Percentiles rank a stretch among this genome's conserved stretches.
Evolutionary conservation across 1,139 yeast species (phyloP).

Genomic region (Saccharomyces hybrid): DNA sequence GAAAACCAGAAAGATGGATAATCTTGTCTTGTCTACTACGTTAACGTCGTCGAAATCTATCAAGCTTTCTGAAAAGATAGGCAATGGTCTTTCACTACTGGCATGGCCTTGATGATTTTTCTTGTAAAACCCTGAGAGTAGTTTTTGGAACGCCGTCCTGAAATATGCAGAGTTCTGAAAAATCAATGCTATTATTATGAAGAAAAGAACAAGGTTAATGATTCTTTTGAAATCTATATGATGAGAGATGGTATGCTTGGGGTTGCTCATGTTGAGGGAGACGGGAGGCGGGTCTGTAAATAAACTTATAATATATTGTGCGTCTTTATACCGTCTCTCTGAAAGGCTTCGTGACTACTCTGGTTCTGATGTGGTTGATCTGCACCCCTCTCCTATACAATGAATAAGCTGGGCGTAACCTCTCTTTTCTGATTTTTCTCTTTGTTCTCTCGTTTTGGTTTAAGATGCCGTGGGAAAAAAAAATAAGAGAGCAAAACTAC

Average conservation of each 20-base stretch:
- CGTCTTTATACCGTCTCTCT: too few relatives aligned
- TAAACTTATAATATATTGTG: too few relatives aligned
- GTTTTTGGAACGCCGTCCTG: neutral
- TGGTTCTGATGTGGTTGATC: too few relatives aligned
- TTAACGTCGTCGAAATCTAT: constrained; percentile 4
- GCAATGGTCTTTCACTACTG: neutral
- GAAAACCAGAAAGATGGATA: neutral
- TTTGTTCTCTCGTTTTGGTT: too few relatives aligned
- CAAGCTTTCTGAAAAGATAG: constrained; percentile 3
- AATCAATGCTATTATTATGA: neutral
- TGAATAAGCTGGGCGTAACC: too few relatives aligned
- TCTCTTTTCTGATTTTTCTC: too few relatives aligned
- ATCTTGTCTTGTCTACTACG: neutral
- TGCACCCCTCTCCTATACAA: too few relatives aligned
- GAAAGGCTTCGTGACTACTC: too few relatives aligned
- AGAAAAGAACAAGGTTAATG: neutral
- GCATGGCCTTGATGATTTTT: neutral
- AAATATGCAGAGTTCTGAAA: neutral
- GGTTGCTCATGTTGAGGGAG: neutral
- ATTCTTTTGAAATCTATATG: neutral
- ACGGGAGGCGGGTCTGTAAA: neutral
- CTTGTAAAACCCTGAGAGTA: neutral
- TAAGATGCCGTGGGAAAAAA: too few relatives aligned
- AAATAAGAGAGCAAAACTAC: too few relatives aligned
- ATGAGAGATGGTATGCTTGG: neutral